phyloP scores from a whole-genome alignment of 2,329 filamentous ascomycete genomes.

The Fusarium sp. region DNA sequence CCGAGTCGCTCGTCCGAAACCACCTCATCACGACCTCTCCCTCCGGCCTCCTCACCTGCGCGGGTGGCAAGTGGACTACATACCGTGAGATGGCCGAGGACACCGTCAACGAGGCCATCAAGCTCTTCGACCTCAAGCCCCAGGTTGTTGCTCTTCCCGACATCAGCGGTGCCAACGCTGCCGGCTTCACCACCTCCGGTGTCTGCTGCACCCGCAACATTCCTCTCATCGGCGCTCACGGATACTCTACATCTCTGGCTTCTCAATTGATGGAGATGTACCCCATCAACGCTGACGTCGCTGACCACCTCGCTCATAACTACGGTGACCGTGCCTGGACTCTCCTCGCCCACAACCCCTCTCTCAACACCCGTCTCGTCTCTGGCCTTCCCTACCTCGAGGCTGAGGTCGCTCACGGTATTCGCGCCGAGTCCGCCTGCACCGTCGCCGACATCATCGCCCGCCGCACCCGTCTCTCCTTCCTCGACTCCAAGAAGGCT shows the following conservation, averaged over 20 bases:
- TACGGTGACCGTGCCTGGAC: constrained; percentile 74
- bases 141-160: constrained; percentile 65
- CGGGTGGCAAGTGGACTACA: constrained; percentile 88
- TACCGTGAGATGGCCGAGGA: constrained; percentile 92
- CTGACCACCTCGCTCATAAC: constrained; percentile 54
- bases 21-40: constrained; percentile 80
- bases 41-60: constrained; percentile 81
- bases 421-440: constrained; percentile 78
- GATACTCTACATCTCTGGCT: constrained; percentile 59
- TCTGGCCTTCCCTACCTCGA: constrained; percentile 77
- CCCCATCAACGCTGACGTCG: constrained; percentile 55
- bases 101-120: constrained; percentile 81
- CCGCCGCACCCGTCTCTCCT: constrained; percentile 77
- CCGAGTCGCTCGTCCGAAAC: constrained; percentile 84
- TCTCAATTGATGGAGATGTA: constrained; percentile 53
- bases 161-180: constrained; percentile 71
- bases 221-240: constrained; percentile 80
- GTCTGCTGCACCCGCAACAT: constrained; percentile 79
- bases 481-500: constrained; percentile 77
- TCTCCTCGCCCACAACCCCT: constrained; percentile 65
- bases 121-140: constrained; percentile 70
- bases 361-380: constrained; percentile 71
- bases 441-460: constrained; percentile 78
- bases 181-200: constrained; percentile 67
- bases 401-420: constrained; percentile 77